Conservation (phyloP, 2,329 filamentous ascomycete species). For the Hyphodiscus sp. region DNA sequence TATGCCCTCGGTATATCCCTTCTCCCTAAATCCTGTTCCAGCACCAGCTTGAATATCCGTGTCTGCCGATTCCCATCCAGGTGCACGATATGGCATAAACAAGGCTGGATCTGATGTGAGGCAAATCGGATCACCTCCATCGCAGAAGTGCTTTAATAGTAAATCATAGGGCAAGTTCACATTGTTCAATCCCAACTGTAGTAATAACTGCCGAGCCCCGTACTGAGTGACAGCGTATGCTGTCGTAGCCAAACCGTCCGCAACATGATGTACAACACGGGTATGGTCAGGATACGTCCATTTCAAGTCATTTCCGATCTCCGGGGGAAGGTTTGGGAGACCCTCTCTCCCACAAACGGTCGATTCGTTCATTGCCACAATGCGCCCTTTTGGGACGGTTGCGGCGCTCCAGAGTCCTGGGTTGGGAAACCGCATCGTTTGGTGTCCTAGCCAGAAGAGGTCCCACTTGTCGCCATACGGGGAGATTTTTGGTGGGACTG, state of each 20-base stretch:
- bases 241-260: constrained; percentile 1
- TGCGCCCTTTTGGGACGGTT: not conserved
- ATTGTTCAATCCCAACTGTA: not conserved
- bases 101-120: not conserved
- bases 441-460: not conserved
- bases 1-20: not conserved
- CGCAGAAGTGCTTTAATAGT: constrained; percentile 7
- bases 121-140: not conserved
- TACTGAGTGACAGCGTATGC: constrained; percentile 8
- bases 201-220: constrained; percentile 3
- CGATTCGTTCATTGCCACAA: not conserved
- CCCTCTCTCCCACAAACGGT: not conserved
- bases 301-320: not conserved
- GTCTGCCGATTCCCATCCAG: not conserved
- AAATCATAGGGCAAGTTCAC: constrained; percentile 4
- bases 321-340: not conserved
- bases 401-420: not conserved
- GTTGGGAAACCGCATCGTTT: not conserved
- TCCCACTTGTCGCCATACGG: constrained; percentile 6
- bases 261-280: not conserved
- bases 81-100: not conserved
- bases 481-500: not conserved
- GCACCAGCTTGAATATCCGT: not conserved
- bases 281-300: not conserved
- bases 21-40: not conserved